These are phyloP conservation scores for Kodamaea derodonti DNA, from an alignment of 1,139 yeast species.

Conservation along the genomic window DNA sequence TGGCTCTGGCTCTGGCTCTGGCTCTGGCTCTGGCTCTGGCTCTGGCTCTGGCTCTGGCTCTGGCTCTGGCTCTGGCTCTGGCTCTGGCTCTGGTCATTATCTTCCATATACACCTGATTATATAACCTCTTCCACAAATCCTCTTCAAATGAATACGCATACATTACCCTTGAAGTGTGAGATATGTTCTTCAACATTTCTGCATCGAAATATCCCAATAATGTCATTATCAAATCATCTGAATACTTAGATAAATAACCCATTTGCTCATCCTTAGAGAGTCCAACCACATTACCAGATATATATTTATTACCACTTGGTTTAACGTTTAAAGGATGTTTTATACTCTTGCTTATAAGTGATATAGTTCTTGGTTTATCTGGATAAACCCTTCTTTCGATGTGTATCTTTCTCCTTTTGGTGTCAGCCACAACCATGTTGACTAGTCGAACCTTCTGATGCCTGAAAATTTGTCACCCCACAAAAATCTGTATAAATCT, in stretches of 20 bases:
- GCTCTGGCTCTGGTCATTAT: conserved; percentile 12
- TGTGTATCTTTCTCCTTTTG: too few relatives aligned
- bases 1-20: too few relatives aligned
- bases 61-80: too few relatives aligned
- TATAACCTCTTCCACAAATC: conserved; percentile 72
- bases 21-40: too few relatives aligned
- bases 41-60: too few relatives aligned
- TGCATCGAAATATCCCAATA: conserved; percentile 44
- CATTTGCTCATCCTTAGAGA: conserved; percentile 34
- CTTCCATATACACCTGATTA: conserved; percentile 14
- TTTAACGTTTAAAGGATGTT: conserved; percentile 71
- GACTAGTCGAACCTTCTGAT: too few relatives aligned
- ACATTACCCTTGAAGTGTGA: conserved; percentile 61
- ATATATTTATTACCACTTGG: conserved; percentile 64
- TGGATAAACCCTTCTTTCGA: conserved; percentile 7
- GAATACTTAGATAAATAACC: conserved; percentile 53
- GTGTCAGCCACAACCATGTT: too few relatives aligned
- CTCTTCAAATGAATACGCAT: conserved; percentile 69
- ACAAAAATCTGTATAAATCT: too few relatives aligned
- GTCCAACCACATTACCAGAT: conserved; percentile 17
- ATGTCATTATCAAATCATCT: conserved; percentile 54
- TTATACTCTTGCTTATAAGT: conserved; percentile 21
- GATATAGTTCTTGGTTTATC: conserved; percentile 21
- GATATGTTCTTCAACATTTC: conserved; percentile 47
- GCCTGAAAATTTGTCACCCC: too few relatives aligned